These are phyloP conservation scores for Cyberlindnera maclurae DNA, from an alignment of 805 yeast genomes.

Conservation along the genomic window DNA sequence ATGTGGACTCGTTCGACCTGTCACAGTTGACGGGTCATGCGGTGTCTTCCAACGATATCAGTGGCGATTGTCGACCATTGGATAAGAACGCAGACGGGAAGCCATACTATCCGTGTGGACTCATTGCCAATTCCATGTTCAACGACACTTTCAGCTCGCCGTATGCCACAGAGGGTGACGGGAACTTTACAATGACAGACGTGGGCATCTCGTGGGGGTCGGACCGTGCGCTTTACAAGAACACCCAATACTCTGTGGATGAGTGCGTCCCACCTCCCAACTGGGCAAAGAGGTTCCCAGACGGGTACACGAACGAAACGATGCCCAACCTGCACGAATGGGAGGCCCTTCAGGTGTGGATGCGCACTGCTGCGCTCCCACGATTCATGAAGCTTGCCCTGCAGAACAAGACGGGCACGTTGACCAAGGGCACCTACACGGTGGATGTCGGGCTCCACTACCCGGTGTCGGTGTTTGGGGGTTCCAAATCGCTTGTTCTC, in stretches of 20 bases:
- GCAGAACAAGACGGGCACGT: conserved; percentile 52
- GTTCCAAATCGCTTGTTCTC: conserved; percentile 76
- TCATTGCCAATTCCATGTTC: conserved; percentile 87
- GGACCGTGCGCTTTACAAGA: conserved; percentile 66
- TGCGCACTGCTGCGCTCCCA: conserved; percentile 94
- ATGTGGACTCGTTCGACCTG: conserved; percentile 78
- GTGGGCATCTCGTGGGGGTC: conserved; percentile 79
- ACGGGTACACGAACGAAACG: conserved; percentile 82
- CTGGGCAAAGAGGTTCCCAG: conserved; percentile 74
- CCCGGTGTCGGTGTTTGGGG: conserved; percentile 79
- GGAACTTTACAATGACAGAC: conserved; percentile 24
- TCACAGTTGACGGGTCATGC: conserved; percentile 77
- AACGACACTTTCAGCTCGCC: conserved; percentile 75
- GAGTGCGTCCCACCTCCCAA: conserved; percentile 92
- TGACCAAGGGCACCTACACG: conserved; percentile 63
- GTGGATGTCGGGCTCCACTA: conserved; percentile 67
- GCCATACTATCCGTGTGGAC: conserved; percentile 88
- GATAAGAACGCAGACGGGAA: conserved; percentile 43
- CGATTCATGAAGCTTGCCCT: conserved; percentile 73
- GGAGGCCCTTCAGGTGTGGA: conserved; percentile 94
- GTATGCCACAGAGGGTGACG: conserved; percentile 16
- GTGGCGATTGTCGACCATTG: conserved; percentile 56
- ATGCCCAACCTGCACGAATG: conserved; percentile 68
- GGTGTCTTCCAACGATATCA: conserved; percentile 43
- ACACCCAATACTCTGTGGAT: conserved; percentile 56